Conservation (phyloP, 2,329 filamentous ascomycete genomes). For the Stylonectria norvegica region DNA sequence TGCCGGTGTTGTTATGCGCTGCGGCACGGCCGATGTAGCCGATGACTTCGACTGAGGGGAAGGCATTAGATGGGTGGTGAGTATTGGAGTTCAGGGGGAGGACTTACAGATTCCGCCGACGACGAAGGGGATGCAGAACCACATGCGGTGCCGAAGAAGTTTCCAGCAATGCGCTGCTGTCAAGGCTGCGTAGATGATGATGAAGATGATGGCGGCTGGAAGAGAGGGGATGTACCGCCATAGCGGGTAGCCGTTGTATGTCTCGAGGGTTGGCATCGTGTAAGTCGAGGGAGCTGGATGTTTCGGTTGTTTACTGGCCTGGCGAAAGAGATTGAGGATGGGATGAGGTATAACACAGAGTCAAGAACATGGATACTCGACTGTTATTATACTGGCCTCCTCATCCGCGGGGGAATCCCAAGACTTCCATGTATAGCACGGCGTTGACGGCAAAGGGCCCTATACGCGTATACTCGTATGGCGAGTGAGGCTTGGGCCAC, state of each 20-base stretch:
- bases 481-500: no score
- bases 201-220: constrained; percentile 43
- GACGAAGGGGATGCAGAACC: constrained; percentile 48
- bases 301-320: no score
- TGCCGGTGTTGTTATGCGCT: constrained; percentile 33
- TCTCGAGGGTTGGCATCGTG: constrained; percentile 23
- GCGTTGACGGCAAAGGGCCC: no score
- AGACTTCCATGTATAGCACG: no score
- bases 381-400: no score
- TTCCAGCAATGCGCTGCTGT: constrained; percentile 41
- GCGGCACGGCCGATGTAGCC: constrained; percentile 37
- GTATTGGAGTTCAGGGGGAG: constrained; percentile 1
- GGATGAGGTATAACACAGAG: no score
- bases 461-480: no score
- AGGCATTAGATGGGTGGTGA: not conserved
- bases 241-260: constrained; percentile 21
- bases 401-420: no score
- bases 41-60: constrained; percentile 29
- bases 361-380: no score
- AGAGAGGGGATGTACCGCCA: constrained; percentile 39
- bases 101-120: constrained; percentile 44
- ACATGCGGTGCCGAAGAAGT: constrained; percentile 41
- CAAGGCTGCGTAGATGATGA: constrained; percentile 40
- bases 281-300: no score
- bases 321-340: no score